Evolutionary conservation across 2,329 filamentous ascomycete genomes (phyloP).

Genomic region (Trichoderma sp.): DNA sequence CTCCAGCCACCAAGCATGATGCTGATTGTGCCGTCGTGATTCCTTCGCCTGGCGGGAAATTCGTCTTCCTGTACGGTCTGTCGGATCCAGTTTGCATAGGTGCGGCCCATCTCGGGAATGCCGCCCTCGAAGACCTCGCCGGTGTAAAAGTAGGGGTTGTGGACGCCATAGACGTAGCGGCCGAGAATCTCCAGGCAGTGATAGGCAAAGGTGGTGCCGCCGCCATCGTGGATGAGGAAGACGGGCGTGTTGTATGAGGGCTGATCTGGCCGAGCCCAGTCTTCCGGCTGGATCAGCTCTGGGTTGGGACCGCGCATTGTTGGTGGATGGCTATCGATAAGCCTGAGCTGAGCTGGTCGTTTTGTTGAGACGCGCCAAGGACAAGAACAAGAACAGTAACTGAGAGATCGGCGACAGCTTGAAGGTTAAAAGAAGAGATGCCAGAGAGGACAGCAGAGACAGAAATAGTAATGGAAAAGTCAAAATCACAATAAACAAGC

Average conservation of each 20-base stretch:
- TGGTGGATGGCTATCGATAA: constrained; percentile 7
- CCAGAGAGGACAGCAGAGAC: neutral
- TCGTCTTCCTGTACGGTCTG: constrained; percentile 31
- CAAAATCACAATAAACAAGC: neutral
- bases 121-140: constrained; percentile 49
- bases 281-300: constrained; percentile 35
- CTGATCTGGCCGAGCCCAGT: constrained; percentile 28
- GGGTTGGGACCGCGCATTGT: constrained; percentile 28
- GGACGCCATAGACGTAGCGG: constrained; percentile 52
- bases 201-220: constrained; percentile 58
- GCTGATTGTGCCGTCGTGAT: constrained; percentile 30
- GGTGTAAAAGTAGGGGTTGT: constrained; percentile 51
- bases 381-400: neutral
- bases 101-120: constrained; percentile 51
- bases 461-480: neutral
- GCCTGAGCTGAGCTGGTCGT: neutral
- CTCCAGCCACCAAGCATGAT: constrained; percentile 57
- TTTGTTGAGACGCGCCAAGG: neutral
- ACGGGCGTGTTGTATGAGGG: constrained; percentile 40
- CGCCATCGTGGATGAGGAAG: constrained; percentile 59
- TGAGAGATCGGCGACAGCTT: neutral
- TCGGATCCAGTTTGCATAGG: constrained; percentile 48
- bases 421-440: neutral
- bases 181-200: constrained; percentile 49
- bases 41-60: constrained; percentile 30